Percentiles rank a stretch among this genome's conserved stretches.
phyloP scores from a whole-genome alignment of 2,329 filamentous ascomycete genomes.

The Botrytis sinoallii region DNA sequence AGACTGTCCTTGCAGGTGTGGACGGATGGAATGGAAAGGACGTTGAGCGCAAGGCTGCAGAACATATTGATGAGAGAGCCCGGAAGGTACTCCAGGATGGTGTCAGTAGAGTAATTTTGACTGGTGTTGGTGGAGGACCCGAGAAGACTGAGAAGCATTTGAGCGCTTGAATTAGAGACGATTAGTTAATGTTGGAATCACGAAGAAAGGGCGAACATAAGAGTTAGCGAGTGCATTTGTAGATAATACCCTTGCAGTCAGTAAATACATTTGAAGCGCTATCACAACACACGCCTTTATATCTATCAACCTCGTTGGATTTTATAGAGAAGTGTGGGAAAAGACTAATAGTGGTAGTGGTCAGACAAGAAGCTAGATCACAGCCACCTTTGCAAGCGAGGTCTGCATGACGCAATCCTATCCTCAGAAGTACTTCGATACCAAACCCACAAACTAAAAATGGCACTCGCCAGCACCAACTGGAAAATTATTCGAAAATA shows the following conservation, averaged over 20 bases:
- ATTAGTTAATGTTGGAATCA: not conserved
- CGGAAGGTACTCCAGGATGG: conserved; percentile 68
- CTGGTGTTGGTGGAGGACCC: conserved; percentile 86
- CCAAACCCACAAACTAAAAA: not conserved
- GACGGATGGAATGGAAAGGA: conserved; percentile 68
- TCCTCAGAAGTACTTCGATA: not conserved
- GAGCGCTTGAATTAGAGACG: conserved; percentile 44
- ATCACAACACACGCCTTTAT: not conserved
- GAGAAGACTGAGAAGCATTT: conserved; percentile 74
- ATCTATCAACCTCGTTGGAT: not conserved
- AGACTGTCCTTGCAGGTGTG: conserved; percentile 59
- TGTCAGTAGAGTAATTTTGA: conserved; percentile 85
- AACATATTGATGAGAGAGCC: conserved; percentile 64
- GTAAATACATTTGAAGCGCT: not conserved
- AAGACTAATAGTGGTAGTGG: not conserved
- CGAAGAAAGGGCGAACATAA: not conserved
- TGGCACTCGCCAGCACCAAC: too few relatives aligned
- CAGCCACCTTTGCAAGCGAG: not conserved
- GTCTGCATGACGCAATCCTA: not conserved
- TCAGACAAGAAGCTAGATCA: not conserved
- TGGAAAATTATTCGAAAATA: too few relatives aligned
- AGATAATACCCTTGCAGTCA: conserved; percentile 8
- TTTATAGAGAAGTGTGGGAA: not conserved
- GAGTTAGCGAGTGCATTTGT: not conserved
- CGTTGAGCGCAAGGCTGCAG: conserved; percentile 48